Evolutionary conservation across 306 rosid species (phyloP), one percentile per base, ranked within the genome.

Genomic region (Cyamopsis tetragonoloba): DNA sequence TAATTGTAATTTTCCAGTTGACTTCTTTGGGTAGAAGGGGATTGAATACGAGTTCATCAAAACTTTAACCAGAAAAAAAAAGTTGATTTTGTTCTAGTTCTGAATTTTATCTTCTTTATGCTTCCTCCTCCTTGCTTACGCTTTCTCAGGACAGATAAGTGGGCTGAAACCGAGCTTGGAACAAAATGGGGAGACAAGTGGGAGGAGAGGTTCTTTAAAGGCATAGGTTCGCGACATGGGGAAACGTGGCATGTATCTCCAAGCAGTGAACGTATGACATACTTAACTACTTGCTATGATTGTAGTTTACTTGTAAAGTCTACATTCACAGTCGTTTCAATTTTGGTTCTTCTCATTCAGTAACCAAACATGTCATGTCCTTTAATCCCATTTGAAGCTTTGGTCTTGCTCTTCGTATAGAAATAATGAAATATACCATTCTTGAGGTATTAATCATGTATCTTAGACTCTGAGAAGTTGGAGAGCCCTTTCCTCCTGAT

Each of bases 161-260:
- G 98, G 98, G 97, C 96, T 41, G 98, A 93, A 84, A 88, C 98
- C 43, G 88, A 86, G 78, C 86, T 86, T 72, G 98, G 98, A 42
- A 93, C 97, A 53, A 93, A 83, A 71, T 93, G 98, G 98, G 98
- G 98, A 51, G 98, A 93, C 86, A 93, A 93, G 87, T 93, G 97
- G 98, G 98, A 93, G 84, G 96, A 93, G 71, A 88, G 87, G 81
- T 93, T 93, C 81, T 89, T 93, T 43, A 68, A 84, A 59, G 96
- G 97, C 71, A 89, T 93, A 51, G 98, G 98, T 73, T 89, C 96
- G 3, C 88, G 98, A 56, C 93, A 89, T 62, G 98, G 97, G 77
- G 98, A 93, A 84, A 93, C 98, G 7, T 93, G 97, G 98, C 98
- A 93, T 71, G 91, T 84, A 66, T 83, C 98, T 80, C 93, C 96